phyloP scores from a whole-genome alignment of 1,284 basidiomycete species.

The Ustilago sp. region DNA sequence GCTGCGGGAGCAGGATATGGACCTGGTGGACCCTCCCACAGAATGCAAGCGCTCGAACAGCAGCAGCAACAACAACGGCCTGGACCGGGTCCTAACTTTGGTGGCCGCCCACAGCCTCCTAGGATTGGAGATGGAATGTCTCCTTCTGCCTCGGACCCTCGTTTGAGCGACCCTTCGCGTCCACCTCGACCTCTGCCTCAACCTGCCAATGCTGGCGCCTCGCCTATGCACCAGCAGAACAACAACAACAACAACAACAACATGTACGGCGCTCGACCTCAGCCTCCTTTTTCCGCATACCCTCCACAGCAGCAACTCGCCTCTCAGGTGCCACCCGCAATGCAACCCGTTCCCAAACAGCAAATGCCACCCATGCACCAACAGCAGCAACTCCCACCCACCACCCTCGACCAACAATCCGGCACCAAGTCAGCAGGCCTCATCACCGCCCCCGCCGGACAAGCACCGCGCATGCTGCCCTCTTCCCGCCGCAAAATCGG shows the following conservation, averaged over 20 bases:
- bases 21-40: slow-evolving; percentile 19
- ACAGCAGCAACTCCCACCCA: slow-evolving; percentile 15
- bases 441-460: slow-evolving; percentile 15
- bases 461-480: slow-evolving; percentile 45
- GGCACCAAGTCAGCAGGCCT: slow-evolving; percentile 12
- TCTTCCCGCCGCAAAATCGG: slow-evolving; percentile 84
- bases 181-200: slow-evolving; percentile 53
- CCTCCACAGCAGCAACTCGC: slow-evolving; percentile 18
- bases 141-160: slow-evolving; percentile 21
- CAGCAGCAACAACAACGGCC: slow-evolving; percentile 37
- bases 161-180: slow-evolving; percentile 39
- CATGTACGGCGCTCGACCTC: slow-evolving; percentile 41
- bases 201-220: slow-evolving; percentile 22
- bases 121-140: slow-evolving; percentile 27
- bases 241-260: slow-evolving; percentile 13
- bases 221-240: slow-evolving; percentile 41
- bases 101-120: slow-evolving; percentile 34
- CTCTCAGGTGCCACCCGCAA: slow-evolving; percentile 20
- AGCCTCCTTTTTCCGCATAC: slow-evolving; percentile 24
- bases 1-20: slow-evolving; percentile 10
- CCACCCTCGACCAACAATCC: slow-evolving; percentile 13
- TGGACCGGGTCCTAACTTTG: slow-evolving; percentile 34
- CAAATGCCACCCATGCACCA: slow-evolving; percentile 17
- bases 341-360: slow-evolving; percentile 14
- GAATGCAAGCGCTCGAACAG: slow-evolving; percentile 34